Evolutionary conservation across 257 asterid species (phyloP).

Genomic region (Marsdenia floribunda): DNA sequence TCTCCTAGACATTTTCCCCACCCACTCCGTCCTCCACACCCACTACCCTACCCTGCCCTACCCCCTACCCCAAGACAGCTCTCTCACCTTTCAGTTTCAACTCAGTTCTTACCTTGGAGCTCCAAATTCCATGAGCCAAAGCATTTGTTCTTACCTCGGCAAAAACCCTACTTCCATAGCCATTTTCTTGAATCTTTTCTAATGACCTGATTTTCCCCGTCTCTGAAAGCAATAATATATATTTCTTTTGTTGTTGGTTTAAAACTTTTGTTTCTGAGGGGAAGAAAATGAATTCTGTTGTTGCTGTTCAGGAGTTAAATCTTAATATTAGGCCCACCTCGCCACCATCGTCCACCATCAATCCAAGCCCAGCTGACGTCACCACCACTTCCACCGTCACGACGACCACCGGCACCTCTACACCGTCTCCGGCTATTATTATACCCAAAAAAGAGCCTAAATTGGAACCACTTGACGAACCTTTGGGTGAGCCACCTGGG

Average conservation of each 20-base stretch:
- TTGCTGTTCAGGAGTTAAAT: slow-evolving; percentile 41
- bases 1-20: too few species aligned
- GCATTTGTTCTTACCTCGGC: background rate
- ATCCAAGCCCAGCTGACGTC: background rate
- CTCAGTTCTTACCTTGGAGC: background rate
- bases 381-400: background rate
- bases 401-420: background rate
- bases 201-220: background rate
- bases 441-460: slow-evolving; percentile 48
- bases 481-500: slow-evolving; percentile 11
- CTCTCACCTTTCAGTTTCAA: too few species aligned
- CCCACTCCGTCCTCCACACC: background rate
- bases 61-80: background rate
- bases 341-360: slow-evolving; percentile 7
- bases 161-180: slow-evolving; percentile 6
- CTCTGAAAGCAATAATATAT: background rate
- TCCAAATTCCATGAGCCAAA: slow-evolving; percentile 11
- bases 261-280: background rate
- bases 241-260: too few species aligned
- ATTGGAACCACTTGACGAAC: slow-evolving; percentile 52
- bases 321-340: slow-evolving; percentile 25
- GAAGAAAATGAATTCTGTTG: slow-evolving; percentile 23
- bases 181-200: background rate
- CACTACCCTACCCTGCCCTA: background rate
- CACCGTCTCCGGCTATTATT: background rate